A percentile compares a stretch with the other conserved stretches of the same genome.
Conservation (phyloP, 306 rosid genomes). For the Abrus pulchellus region DNA sequence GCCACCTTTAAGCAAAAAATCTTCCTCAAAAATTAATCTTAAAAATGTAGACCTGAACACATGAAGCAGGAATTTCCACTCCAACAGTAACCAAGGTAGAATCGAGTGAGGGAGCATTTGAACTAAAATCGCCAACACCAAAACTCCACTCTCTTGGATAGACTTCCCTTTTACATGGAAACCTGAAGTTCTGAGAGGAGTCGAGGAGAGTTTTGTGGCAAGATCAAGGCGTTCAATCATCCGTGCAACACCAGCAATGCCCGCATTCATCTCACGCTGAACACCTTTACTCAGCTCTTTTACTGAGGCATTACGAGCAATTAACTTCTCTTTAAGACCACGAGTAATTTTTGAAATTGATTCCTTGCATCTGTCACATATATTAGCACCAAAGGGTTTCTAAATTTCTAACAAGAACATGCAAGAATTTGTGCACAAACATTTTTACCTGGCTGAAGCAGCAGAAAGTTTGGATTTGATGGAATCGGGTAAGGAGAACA, state of each 20-base stretch:
- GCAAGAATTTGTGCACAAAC: background rate
- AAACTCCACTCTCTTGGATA: conserved; percentile 54
- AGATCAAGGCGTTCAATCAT: conserved; percentile 83
- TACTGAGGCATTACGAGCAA: conserved; percentile 73
- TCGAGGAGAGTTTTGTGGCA: conserved; percentile 58
- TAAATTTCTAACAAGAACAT: background rate
- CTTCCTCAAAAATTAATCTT: background rate
- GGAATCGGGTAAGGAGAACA: conserved; percentile 61
- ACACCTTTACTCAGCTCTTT: conserved; percentile 84
- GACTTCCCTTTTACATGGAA: conserved; percentile 60
- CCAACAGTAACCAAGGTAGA: conserved; percentile 25
- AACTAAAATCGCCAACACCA: conserved; percentile 46
- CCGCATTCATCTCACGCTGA: conserved; percentile 82
- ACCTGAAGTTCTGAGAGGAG: conserved; percentile 36
- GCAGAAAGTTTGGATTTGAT: conserved; percentile 75
- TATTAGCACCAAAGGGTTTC: conserved; percentile 11
- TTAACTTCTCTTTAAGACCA: conserved; percentile 77
- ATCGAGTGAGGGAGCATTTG: conserved; percentile 44
- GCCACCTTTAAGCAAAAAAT: background rate
- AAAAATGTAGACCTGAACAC: conserved; percentile 51
- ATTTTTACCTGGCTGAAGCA: conserved; percentile 78
- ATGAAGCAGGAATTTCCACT: conserved; percentile 47
- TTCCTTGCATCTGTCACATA: conserved; percentile 68
- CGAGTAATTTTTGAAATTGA: conserved; percentile 69
- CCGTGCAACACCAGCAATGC: conserved; percentile 76